phyloP scores from a whole-genome alignment of 23 red algal species.

The Chondrus crispus region DNA sequence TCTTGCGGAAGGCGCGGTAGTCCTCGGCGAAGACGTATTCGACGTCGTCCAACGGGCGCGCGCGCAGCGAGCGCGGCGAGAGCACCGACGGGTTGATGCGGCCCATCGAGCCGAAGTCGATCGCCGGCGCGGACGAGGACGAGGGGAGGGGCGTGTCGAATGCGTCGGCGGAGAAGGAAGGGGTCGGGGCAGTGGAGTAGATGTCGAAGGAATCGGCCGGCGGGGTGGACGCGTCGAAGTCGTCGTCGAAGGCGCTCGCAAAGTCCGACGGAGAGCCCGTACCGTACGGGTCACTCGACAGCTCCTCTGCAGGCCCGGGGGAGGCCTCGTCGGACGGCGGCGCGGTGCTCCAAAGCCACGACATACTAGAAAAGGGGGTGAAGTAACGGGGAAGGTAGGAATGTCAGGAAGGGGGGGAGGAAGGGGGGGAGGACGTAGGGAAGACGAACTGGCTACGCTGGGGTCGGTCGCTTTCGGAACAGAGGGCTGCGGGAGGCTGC shows the following conservation, averaged over 20 bases:
- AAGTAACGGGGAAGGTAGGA: not conserved
- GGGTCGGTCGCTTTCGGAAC: too few relatives aligned
- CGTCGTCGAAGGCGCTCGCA: not conserved
- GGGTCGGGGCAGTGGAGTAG: not conserved
- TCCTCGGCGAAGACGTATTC: slow-evolving; percentile 82
- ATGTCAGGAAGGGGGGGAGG: not conserved
- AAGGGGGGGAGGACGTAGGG: too few relatives aligned
- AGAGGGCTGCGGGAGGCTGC: too few relatives aligned
- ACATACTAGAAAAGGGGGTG: not conserved
- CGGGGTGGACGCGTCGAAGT: not conserved
- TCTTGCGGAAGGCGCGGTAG: slow-evolving; percentile 72
- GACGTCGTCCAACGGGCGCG: not conserved
- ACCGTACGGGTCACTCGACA: not conserved
- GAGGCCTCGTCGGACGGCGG: not conserved
- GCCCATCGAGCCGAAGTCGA: slow-evolving; percentile 12
- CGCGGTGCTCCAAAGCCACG: not conserved
- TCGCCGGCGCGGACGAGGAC: not conserved
- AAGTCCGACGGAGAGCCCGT: not conserved
- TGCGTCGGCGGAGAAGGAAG: not conserved
- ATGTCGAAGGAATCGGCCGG: not conserved
- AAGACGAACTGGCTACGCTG: too few relatives aligned
- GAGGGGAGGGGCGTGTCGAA: not conserved
- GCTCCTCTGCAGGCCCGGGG: not conserved
- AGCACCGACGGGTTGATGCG: slow-evolving; percentile 35
- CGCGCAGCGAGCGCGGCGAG: not conserved